phyloP scores from a whole-genome alignment of 2,329 filamentous ascomycete species.

The Apiospora aurea region DNA sequence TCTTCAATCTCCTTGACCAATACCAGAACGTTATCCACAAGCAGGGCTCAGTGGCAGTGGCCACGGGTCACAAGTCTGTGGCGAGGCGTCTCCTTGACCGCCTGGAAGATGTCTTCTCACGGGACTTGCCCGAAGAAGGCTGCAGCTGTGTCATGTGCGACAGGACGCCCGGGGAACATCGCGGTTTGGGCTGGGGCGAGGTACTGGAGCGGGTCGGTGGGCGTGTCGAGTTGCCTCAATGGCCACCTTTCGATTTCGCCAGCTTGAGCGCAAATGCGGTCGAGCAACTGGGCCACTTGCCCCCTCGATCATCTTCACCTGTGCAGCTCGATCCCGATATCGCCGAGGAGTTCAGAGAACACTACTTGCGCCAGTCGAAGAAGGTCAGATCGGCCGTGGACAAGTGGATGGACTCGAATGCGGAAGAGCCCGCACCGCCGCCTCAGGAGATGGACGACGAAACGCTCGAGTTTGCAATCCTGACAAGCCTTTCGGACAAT shows the following conservation, averaged over 20 bases:
- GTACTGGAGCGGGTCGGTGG: constrained; percentile 93
- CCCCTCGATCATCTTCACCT: constrained; percentile 64
- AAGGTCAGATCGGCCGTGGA: constrained; percentile 93
- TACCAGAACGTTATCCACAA: constrained; percentile 83
- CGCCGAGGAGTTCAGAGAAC: constrained; percentile 89
- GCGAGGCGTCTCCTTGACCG: constrained; percentile 88
- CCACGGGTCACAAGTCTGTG: constrained; percentile 94
- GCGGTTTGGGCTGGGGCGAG: constrained; percentile 91
- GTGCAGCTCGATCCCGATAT: constrained; percentile 90
- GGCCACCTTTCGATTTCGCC: constrained; percentile 85
- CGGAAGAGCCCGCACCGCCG: constrained; percentile 74
- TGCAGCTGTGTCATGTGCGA: constrained; percentile 88
- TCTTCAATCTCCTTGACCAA: constrained; percentile 83
- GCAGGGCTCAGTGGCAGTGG: constrained; percentile 90
- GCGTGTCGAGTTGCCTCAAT: constrained; percentile 81
- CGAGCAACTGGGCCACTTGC: constrained; percentile 67
- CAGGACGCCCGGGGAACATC: constrained; percentile 64
- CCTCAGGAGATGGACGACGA: constrained; percentile 94
- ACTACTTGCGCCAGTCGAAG: constrained; percentile 89
- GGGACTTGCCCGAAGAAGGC: constrained; percentile 87
- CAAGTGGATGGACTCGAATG: constrained; percentile 84
- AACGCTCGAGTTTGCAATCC: constrained; percentile 89
- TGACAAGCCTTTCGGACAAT: constrained; percentile 81
- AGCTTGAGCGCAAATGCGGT: constrained; percentile 67
- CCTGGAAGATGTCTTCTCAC: constrained; percentile 90